Base-by-base conservation (phyloP, 352 stramenopile species). In the Phytophthora pseudosyringae region DNA sequence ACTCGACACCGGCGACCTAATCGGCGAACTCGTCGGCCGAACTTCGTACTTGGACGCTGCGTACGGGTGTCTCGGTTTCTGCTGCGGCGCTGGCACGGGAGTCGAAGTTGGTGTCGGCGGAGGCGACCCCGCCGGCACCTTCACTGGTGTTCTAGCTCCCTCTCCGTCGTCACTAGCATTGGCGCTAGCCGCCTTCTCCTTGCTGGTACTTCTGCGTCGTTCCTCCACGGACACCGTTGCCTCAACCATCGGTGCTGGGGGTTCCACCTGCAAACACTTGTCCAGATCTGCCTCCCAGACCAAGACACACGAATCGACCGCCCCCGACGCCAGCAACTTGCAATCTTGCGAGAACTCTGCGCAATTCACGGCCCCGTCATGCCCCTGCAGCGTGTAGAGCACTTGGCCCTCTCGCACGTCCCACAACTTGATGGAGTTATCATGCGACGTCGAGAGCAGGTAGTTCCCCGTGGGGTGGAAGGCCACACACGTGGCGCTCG, bases 391-490 rank as follows among this genome's bases (percentile, higher is more conserved):
- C 47, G 94, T 98, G 69, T 97, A 98, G 35, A 98, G 70, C 43
- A 98, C 78, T 63, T 96, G 89, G 3, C 93, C 94, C 66, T 98
- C 91, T 32, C 94, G 80, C 48, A 98, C 69, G 64, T 98, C 94
- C 93, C 94, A 98, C 33, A 98, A 72, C 70, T 97, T 97, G 26
- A 98, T 69, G 6, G 84, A 90, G 44, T 79, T 75, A 71, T 98
- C 94, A n/a, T 87, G 70, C 5, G 86, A 94, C 11, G 83, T 90
- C n/a, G 91, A 97, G 21, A 97, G 56, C 54, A 98, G 40, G 67
- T 97, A 98, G 60, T 96, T 91, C 11, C 93, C 94, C 13, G 78
- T 94, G 40, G 89, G 82, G 63, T 98, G 93, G 73, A 98, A 98
- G 25, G 71, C 66, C n/a, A 98, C 67, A 44, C 76, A 83, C 25